These are phyloP conservation scores for Xylariaceae sp. DNA, from an alignment of 2,329 filamentous ascomycete species.

Conservation along the genomic window DNA sequence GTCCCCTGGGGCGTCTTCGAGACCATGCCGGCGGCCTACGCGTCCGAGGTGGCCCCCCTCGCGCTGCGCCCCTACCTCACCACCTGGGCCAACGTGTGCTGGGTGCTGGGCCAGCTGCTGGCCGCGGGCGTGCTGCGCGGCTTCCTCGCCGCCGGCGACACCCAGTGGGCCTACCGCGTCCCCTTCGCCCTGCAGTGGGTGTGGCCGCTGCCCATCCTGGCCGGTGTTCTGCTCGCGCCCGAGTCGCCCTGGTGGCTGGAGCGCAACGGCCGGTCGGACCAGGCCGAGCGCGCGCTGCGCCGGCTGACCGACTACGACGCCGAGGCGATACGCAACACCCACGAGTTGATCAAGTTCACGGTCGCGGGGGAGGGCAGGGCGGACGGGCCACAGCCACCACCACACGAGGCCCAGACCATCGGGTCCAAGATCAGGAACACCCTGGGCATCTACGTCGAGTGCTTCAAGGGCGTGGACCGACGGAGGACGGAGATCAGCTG, in stretches of 20 bases:
- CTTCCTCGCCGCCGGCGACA: conserved; percentile 20
- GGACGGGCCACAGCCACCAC: conserved; percentile 22
- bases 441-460: conserved; percentile 27
- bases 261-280: conserved; percentile 21
- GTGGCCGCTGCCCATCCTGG: conserved; percentile 27
- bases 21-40: conserved; percentile 19
- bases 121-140: conserved; percentile 25
- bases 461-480: conserved; percentile 29
- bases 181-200: conserved; percentile 34
- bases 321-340: conserved; percentile 14
- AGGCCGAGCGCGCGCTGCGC: conserved; percentile 22
- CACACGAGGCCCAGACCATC: conserved; percentile 9
- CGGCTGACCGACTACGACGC: conserved; percentile 17
- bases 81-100: conserved; percentile 25
- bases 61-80: conserved; percentile 20
- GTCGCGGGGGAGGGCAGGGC: conserved; percentile 29
- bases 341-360: conserved; percentile 25
- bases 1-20: conserved; percentile 25
- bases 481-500: conserved; percentile 24
- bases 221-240: conserved; percentile 27
- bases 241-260: conserved; percentile 34
- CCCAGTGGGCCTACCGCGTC: conserved; percentile 29
- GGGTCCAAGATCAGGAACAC: conserved; percentile 5
- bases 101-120: conserved; percentile 32
- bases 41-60: conserved; percentile 21